A percentile compares a stretch with the other conserved stretches of the same genome.
phyloP scores from a whole-genome alignment of 257 asterid species.

The Petunia secreta region DNA sequence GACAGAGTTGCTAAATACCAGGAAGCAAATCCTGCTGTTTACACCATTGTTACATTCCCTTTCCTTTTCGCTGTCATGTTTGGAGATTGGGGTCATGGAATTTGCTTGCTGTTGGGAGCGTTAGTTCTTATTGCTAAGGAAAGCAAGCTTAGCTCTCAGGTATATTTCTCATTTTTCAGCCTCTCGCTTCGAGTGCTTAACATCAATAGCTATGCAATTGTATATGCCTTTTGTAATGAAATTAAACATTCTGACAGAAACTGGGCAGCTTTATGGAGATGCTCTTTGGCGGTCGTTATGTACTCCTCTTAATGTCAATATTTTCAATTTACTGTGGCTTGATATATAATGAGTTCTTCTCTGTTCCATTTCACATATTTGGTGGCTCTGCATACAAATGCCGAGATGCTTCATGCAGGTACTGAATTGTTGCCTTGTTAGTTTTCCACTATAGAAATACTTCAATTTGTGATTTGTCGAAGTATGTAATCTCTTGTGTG shows the following conservation, averaged over 20 bases:
- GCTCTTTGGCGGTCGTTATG: slow-evolving; percentile 95
- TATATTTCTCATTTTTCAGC: slow-evolving; percentile 38
- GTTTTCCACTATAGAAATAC: slow-evolving; percentile 12
- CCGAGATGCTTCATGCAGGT: slow-evolving; percentile 97
- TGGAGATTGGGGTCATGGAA: slow-evolving; percentile 99
- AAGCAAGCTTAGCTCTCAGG: slow-evolving; percentile 84
- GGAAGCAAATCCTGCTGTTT: slow-evolving; percentile 99
- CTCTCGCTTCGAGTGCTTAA: slow-evolving; percentile 3
- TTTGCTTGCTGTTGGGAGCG: slow-evolving; percentile 89
- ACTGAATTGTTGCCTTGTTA: slow-evolving; percentile 21
- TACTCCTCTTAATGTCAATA: slow-evolving; percentile 89
- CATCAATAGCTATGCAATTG: slow-evolving; percentile 14
- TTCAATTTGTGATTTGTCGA: neutral
- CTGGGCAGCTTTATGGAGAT: slow-evolving; percentile 99
- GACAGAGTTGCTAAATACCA: slow-evolving; percentile 91
- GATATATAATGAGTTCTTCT: slow-evolving; percentile 96
- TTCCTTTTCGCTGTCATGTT: slow-evolving; percentile 99
- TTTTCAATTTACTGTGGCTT: slow-evolving; percentile 97
- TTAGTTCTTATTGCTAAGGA: slow-evolving; percentile 75
- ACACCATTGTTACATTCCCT: slow-evolving; percentile 87
- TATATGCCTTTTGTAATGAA: slow-evolving; percentile 15
- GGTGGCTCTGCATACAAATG: slow-evolving; percentile 93
- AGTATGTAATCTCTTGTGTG: neutral
- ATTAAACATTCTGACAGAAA: slow-evolving; percentile 59
- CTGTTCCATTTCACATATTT: slow-evolving; percentile 96